Percentiles rank a stretch among this genome's conserved stretches.
phyloP scores from a whole-genome alignment of 805 yeast genomes.

The Schwanniomyces polymorphus region DNA sequence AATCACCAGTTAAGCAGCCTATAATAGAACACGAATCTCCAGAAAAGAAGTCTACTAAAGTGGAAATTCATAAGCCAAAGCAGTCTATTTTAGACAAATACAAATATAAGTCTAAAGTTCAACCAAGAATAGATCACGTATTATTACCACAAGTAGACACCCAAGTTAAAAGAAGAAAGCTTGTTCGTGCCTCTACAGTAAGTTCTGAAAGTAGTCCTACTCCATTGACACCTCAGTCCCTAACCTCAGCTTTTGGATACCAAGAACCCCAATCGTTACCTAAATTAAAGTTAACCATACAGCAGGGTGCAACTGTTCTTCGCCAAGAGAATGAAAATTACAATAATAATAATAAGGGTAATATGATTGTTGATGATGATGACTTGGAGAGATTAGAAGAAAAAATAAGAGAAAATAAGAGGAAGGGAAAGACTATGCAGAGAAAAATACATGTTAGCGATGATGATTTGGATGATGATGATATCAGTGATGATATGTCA shows the following conservation, averaged over 20 bases:
- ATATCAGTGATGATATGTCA: conserved; percentile 49
- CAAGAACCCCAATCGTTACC: conserved; percentile 6
- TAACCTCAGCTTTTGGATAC: conserved; percentile 10
- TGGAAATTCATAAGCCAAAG: conserved; percentile 38
- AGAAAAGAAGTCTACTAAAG: conserved; percentile 31
- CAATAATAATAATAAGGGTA: conserved; percentile 12
- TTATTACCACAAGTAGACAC: conserved; percentile 9
- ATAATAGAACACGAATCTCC: conserved; percentile 7
- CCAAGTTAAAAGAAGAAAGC: conserved; percentile 29
- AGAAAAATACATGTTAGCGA: conserved; percentile 29
- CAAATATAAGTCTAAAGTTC: conserved; percentile 28
- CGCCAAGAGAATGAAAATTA: conserved; percentile 2
- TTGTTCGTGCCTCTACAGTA: conserved; percentile 32
- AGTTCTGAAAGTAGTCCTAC: conserved; percentile 10
- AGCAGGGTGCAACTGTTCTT: conserved; percentile 6
- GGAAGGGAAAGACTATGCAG: conserved; percentile 15
- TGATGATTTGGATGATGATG: conserved; percentile 41
- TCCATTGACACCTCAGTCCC: conserved; percentile 3
- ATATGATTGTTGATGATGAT: conserved; percentile 21
- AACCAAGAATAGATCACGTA: conserved; percentile 28
- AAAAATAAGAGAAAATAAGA: conserved; percentile 33
- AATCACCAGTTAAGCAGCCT: conserved; percentile 17
- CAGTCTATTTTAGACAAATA: conserved; percentile 45
- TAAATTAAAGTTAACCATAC: conserved; percentile 7
- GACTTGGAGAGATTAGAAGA: conserved; percentile 42